phyloP scores from a whole-genome alignment of 176 grass and related monocot genomes.

The Raddia guianensis region DNA sequence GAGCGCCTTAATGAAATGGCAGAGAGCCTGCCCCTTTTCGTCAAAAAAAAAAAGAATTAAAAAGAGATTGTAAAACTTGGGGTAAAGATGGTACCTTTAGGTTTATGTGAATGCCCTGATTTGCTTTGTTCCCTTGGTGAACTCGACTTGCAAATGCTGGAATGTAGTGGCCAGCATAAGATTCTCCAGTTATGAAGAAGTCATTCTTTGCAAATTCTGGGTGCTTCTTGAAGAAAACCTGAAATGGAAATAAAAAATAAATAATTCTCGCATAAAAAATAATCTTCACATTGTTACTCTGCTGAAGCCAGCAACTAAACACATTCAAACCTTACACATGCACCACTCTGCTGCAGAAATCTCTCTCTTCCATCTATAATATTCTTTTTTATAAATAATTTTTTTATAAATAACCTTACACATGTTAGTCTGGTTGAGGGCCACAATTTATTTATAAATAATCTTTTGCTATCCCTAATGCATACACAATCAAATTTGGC shows the following conservation, averaged over 20 bases:
- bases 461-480: not conserved
- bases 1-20: too few relatives aligned
- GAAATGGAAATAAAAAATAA: constrained; percentile 25
- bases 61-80: not conserved
- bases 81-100: constrained; percentile 60
- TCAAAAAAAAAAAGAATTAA: too few relatives aligned
- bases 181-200: constrained; percentile 94
- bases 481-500: not conserved
- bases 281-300: not conserved
- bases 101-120: constrained; percentile 90
- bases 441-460: not conserved
- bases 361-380: not conserved
- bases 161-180: constrained; percentile 98
- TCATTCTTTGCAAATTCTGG: constrained; percentile 74
- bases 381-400: not conserved
- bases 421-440: not conserved
- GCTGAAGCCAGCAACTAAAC: not conserved
- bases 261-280: not conserved
- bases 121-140: constrained; percentile 89
- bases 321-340: not conserved
- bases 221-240: constrained; percentile 91
- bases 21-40: too few relatives aligned
- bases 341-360: not conserved
- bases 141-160: constrained; percentile 84
- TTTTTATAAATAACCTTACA: not conserved